Evolutionary conservation across 768 basidiomycete genomes (phyloP).

Genomic region (Agrocybe pediades): DNA sequence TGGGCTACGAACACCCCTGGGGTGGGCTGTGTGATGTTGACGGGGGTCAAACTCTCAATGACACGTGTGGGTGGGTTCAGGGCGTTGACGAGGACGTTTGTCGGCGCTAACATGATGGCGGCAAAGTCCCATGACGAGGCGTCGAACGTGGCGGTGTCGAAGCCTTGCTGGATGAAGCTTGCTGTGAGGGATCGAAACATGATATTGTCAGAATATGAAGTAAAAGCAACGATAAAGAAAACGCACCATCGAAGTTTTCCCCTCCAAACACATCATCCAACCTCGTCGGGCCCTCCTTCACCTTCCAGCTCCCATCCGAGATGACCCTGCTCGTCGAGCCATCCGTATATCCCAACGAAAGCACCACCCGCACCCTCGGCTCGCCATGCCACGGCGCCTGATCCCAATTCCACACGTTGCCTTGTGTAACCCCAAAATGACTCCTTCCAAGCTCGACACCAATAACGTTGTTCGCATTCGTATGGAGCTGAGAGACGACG

Average conservation of each 20-base stretch:
- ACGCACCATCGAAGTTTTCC: conserved; percentile 30
- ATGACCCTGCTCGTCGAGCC: conserved; percentile 21
- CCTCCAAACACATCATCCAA: conserved; percentile 32
- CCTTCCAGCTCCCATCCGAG: conserved; percentile 22
- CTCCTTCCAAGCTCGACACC: conserved; percentile 26
- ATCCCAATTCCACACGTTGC: conserved; percentile 32
- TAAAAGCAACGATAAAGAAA: not conserved
- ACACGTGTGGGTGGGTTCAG: conserved; percentile 26
- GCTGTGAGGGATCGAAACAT: conserved; percentile 11
- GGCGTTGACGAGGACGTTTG: conserved; percentile 21
- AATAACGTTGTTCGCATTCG: conserved; percentile 24
- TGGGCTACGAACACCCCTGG: conserved; percentile 24
- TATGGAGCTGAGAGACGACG: conserved; percentile 18
- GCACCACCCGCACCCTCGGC: conserved; percentile 23
- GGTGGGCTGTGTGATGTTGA: conserved; percentile 24
- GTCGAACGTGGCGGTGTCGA: conserved; percentile 20
- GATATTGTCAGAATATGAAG: not conserved
- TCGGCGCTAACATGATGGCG: conserved; percentile 19
- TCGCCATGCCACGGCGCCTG: conserved; percentile 31
- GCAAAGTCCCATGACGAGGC: conserved; percentile 22
- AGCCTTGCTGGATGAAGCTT: conserved; percentile 22
- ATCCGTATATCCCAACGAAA: conserved; percentile 28
- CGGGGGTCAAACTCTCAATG: conserved; percentile 20
- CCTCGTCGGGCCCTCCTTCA: conserved; percentile 27
- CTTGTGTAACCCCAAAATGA: conserved; percentile 31